These are phyloP conservation scores for Fusarium begoniae DNA, from an alignment of 2,329 filamentous ascomycete species.

Conservation along the genomic window DNA sequence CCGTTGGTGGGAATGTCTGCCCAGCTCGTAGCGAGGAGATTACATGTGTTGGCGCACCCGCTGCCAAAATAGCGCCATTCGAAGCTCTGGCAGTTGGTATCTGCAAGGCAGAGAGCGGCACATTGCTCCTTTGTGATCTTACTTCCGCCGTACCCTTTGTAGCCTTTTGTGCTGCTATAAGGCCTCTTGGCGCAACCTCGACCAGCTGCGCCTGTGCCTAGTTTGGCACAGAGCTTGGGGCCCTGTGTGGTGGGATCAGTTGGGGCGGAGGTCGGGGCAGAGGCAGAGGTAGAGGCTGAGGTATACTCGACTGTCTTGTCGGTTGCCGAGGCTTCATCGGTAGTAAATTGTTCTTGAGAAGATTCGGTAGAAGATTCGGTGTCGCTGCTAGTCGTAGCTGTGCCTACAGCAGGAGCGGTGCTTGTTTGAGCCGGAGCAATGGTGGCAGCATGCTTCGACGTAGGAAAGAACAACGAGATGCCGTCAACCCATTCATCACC, in stretches of 20 bases:
- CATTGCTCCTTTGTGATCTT: slow-evolving; percentile 31
- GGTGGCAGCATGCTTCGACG: slow-evolving; percentile 10
- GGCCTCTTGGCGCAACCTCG: slow-evolving; percentile 28
- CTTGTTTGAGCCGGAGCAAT: slow-evolving; percentile 4
- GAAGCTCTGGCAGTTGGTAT: slow-evolving; percentile 30
- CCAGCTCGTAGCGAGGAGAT: slow-evolving; percentile 11
- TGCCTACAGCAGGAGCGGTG: background rate
- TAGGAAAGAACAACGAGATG: slow-evolving; percentile 31
- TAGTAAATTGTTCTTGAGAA: background rate
- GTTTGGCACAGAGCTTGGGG: slow-evolving; percentile 23
- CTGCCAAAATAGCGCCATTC: slow-evolving; percentile 28
- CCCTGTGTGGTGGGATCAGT: background rate
- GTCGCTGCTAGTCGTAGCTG: background rate
- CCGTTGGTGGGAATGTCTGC: slow-evolving; percentile 10
- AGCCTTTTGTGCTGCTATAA: slow-evolving; percentile 29
- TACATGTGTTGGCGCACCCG: slow-evolving; percentile 26
- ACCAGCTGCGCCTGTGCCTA: slow-evolving; percentile 14
- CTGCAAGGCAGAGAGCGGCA: slow-evolving; percentile 27
- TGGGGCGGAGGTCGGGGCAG: background rate
- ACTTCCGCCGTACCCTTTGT: slow-evolving; percentile 20
- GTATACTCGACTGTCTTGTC: background rate
- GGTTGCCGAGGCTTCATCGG: background rate
- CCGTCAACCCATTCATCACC: slow-evolving; percentile 26
- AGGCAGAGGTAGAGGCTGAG: background rate
- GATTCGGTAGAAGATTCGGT: background rate